phyloP scores from a whole-genome alignment of 768 basidiomycete genomes.

The Tricholoma furcatifolium region DNA sequence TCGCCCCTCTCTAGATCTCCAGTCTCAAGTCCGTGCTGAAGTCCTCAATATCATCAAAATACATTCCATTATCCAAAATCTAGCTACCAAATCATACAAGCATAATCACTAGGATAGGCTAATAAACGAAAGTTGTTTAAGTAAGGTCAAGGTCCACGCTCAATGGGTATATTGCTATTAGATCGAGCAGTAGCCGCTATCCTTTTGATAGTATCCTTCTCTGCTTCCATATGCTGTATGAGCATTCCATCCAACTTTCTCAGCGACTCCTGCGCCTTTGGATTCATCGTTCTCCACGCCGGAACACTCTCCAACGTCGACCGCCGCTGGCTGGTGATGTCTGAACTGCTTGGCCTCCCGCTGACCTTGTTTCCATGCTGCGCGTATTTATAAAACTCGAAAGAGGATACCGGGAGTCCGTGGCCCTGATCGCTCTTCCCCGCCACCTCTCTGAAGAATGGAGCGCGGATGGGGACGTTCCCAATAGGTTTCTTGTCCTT shows the following conservation, averaged over 20 bases:
- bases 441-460: slow-evolving; percentile 48
- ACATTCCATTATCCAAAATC: too few species aligned
- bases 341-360: slow-evolving; percentile 5
- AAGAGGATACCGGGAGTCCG: slow-evolving; percentile 35
- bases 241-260: slow-evolving; percentile 77
- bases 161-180: slow-evolving; percentile 17
- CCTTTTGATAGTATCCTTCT: slow-evolving; percentile 75
- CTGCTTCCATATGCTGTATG: slow-evolving; percentile 78
- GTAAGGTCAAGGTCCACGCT: slow-evolving; percentile 16
- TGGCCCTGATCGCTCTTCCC: slow-evolving; percentile 37
- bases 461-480: slow-evolving; percentile 42
- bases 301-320: slow-evolving; percentile 27
- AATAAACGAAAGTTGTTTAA: slow-evolving; percentile 14
- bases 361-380: slow-evolving; percentile 33
- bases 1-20: too few species aligned
- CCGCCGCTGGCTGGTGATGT: slow-evolving; percentile 26
- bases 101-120: slow-evolving; percentile 13
- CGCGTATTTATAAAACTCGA: slow-evolving; percentile 47
- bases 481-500: slow-evolving; percentile 49
- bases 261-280: slow-evolving; percentile 55
- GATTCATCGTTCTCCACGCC: slow-evolving; percentile 29
- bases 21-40: too few species aligned
- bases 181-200: slow-evolving; percentile 52
- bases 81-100: too few species aligned
- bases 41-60: too few species aligned